These are phyloP conservation scores for Aristolochia californica DNA, from an alignment of 164 flowering plant species.

Conservation along the genomic window DNA sequence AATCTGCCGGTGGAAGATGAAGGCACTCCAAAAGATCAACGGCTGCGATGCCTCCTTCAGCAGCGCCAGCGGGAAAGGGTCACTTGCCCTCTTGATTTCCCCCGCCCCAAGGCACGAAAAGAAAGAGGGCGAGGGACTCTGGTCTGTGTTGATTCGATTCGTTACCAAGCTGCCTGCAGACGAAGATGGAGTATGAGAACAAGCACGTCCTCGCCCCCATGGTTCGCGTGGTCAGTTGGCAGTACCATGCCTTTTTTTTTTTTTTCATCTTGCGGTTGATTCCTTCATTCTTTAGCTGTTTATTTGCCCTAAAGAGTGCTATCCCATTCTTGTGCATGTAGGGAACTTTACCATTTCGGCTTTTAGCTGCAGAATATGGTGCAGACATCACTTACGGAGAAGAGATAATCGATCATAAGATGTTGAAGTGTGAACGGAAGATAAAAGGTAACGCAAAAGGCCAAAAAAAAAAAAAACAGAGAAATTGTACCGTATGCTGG, in stretches of 20 bases:
- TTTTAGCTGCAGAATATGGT: constrained; percentile 74
- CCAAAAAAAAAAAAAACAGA: too few species aligned
- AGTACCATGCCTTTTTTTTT: neutral
- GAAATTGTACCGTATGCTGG: constrained; percentile 25
- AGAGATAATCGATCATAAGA: constrained; percentile 87
- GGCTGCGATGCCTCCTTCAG: too few species aligned
- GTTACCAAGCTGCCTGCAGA: neutral
- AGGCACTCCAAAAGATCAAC: too few species aligned
- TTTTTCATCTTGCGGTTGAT: neutral
- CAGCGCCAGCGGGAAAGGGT: too few species aligned
- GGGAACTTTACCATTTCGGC: constrained; percentile 85
- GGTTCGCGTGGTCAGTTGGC: constrained; percentile 79
- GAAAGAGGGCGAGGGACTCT: neutral
- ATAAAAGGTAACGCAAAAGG: too few species aligned
- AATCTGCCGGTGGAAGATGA: too few species aligned
- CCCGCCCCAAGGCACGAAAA: neutral
- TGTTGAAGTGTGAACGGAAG: constrained; percentile 68
- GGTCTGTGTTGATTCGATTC: too few species aligned
- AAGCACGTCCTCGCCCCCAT: constrained; percentile 89
- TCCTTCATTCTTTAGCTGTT: neutral
- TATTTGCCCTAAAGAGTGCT: neutral
- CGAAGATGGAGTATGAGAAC: constrained; percentile 63
- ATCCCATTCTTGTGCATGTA: constrained; percentile 11
- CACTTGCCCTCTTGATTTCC: too few species aligned
- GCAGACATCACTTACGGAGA: constrained; percentile 92